Base-by-base conservation (phyloP, 1,139 yeast species). In the Lodderomyces theae region DNA sequence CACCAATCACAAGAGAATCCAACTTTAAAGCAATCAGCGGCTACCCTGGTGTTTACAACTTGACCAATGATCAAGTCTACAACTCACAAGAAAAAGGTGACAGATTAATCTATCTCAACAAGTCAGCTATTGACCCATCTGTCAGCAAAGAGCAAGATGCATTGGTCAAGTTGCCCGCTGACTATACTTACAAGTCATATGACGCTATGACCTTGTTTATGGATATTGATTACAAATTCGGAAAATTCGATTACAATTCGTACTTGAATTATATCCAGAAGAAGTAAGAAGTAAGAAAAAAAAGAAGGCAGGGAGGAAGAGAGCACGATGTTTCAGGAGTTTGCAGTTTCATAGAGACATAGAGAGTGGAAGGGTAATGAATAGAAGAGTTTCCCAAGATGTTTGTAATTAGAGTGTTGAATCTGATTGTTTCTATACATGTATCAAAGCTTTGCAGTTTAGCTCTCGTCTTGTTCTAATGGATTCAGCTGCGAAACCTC, bases 201-300 rank as follows among this genome's bases (percentile, higher is more conserved):
- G 83, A 79, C 58, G 72, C 82, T 13, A 73, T 81, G 37, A 79
- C 77, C 57, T 70, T 79, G 45, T 77, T 80, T 52, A 74, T 79
- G 51, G 86, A 80, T 54, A 65, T 80, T 51, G 85, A 79, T 56
- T 77, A 77, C 58, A 79, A 77, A 57, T 80, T 80, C 54, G 77
- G 80, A 34, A 70, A 70, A 54, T 80, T 80, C 61, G 71, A 77
- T 54, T 67, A 68, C 50, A 63, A 64, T 38, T 72, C 79, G 36
- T 80, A 80, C 57, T 57, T 64, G 48, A 70, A 70, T 53, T 79
- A 72, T 51, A 70, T 76, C 45, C 66, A 66, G 45, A 64, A 63
- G 38, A 50, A 48, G 32, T 44, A 45, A 23, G n/a, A n/a, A n/a
- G n/a, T n/a, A n/a, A n/a, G n/a, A n/a, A n/a, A n/a, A n/a, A n/a